These are phyloP conservation scores for Juncus inflexus DNA, from an alignment of 176 grass and related monocot genomes.

Conservation along the genomic window DNA sequence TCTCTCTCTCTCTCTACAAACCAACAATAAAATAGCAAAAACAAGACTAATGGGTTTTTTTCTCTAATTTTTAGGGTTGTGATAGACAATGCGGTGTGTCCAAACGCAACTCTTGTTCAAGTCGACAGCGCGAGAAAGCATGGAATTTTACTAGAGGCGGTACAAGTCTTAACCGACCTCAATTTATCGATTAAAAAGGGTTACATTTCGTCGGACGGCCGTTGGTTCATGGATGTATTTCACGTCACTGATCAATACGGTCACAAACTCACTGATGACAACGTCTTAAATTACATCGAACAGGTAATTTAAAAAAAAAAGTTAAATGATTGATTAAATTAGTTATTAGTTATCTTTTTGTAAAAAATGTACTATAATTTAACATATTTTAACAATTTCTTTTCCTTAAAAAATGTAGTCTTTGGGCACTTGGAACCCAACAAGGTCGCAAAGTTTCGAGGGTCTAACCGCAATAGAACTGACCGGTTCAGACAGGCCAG, in stretches of 20 bases:
- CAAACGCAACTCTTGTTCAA: conserved; percentile 69
- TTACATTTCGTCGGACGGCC: conserved; percentile 90
- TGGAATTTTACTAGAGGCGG: conserved; percentile 74
- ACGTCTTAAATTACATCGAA: conserved; percentile 74
- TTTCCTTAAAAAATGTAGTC: conserved; percentile 41
- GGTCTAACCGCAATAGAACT: conserved; percentile 66
- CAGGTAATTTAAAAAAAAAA: conserved; percentile 34
- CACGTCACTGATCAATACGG: conserved; percentile 87
- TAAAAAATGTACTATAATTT: not conserved
- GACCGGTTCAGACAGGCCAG: conserved; percentile 66
- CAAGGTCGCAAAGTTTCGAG: conserved; percentile 29
- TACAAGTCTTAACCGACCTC: conserved; percentile 87
- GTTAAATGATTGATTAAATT: not conserved
- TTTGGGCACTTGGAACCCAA: conserved; percentile 53
- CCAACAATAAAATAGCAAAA: no score
- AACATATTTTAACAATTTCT: not conserved
- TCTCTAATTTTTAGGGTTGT: conserved; percentile 41
- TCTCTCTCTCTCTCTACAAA: not conserved
- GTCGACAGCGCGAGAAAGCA: conserved; percentile 76
- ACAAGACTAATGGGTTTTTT: not conserved
- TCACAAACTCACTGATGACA: conserved; percentile 79
- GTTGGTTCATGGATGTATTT: conserved; percentile 99
- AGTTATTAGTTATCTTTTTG: not conserved
- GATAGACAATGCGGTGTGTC: conserved; percentile 83
- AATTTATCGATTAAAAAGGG: conserved; percentile 81